Conservation (phyloP, 345 rosid species). For the Eucalyptus cladocalyx region DNA sequence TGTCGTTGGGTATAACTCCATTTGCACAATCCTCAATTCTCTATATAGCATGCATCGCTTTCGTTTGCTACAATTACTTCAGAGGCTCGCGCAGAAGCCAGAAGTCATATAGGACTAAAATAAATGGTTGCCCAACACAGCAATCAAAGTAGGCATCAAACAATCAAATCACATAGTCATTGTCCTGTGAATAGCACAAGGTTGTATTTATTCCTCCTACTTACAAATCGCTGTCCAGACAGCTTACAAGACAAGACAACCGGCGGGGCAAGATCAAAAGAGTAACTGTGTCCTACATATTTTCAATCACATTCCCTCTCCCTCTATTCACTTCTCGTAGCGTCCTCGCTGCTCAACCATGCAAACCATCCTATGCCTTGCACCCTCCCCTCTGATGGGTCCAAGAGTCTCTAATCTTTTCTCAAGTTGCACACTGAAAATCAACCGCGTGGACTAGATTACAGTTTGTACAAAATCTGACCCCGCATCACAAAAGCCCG, state of each 20-base stretch:
- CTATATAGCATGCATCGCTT: neutral
- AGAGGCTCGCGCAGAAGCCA: neutral
- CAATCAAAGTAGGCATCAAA: neutral
- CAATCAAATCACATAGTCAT: neutral
- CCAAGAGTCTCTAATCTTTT: neutral
- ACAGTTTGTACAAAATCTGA: neutral
- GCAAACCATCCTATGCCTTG: neutral
- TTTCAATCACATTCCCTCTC: neutral
- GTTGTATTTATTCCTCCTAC: neutral
- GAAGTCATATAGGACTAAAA: neutral
- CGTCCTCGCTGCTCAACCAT: neutral
- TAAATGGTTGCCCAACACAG: neutral
- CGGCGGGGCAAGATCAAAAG: neutral
- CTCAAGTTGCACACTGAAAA: neutral
- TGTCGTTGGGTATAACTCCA: neutral
- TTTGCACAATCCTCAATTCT: neutral
- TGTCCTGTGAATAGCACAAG: neutral
- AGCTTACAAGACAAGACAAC: neutral
- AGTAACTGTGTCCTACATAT: neutral
- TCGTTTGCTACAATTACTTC: neutral
- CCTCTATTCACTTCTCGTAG: neutral
- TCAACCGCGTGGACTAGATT: neutral
- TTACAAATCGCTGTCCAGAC: neutral
- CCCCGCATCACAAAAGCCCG: conserved; percentile 33
- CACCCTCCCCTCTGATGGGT: neutral